Evolutionary conservation across 805 yeast species (phyloP).

Genomic region (Candida manassasensis): DNA sequence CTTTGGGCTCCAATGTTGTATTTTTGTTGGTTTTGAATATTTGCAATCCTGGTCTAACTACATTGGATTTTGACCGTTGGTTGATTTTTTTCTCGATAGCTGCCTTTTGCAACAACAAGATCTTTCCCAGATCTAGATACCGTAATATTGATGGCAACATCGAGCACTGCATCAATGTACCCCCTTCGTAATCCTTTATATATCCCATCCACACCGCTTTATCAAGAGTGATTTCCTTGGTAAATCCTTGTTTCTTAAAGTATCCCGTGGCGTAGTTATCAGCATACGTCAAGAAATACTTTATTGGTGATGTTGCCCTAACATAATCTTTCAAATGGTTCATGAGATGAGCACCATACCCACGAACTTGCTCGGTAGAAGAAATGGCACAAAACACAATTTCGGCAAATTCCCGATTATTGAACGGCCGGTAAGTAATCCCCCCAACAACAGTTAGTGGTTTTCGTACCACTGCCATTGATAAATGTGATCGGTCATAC

Average conservation of each 20-base stretch:
- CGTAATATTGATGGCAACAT: slow-evolving; percentile 81
- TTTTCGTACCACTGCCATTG: slow-evolving; percentile 92
- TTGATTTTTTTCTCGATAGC: slow-evolving; percentile 84
- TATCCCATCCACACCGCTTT: slow-evolving; percentile 95
- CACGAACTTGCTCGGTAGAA: slow-evolving; percentile 95
- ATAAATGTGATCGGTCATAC: slow-evolving; percentile 88
- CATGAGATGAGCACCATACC: slow-evolving; percentile 98
- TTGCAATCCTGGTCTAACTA: slow-evolving; percentile 76
- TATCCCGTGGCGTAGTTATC: slow-evolving; percentile 99
- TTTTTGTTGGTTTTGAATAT: slow-evolving; percentile 53
- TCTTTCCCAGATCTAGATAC: slow-evolving; percentile 84
- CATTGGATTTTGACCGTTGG: slow-evolving; percentile 70
- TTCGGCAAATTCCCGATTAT: slow-evolving; percentile 88
- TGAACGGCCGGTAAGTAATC: slow-evolving; percentile 92
- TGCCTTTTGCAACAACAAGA: slow-evolving; percentile 82
- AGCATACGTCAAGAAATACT: slow-evolving; percentile 89
- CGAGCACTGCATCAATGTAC: slow-evolving; percentile 95
- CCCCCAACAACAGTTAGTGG: slow-evolving; percentile 98
- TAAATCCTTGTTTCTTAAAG: slow-evolving; percentile 96
- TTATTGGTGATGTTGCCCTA: slow-evolving; percentile 76
- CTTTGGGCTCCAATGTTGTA: slow-evolving; percentile 59
- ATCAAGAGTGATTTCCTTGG: slow-evolving; percentile 87
- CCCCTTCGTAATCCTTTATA: slow-evolving; percentile 98
- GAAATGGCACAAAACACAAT: slow-evolving; percentile 98
- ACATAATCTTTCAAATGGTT: slow-evolving; percentile 96